Conservation (phyloP, 2,329 filamentous ascomycete species). For the Fusarium ramigenum region DNA sequence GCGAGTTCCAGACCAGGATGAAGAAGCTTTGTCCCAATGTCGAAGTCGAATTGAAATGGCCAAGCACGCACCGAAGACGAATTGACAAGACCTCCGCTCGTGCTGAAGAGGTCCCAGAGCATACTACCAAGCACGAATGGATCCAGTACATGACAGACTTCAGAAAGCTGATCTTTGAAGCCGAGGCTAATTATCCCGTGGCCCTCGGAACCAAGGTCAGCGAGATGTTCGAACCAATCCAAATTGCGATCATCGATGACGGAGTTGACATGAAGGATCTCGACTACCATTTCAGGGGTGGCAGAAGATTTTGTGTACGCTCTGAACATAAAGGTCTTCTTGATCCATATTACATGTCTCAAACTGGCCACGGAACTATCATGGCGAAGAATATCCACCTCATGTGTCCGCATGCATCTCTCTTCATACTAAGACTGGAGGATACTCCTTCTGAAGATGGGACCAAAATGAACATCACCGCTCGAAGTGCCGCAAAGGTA, state of each 20-base stretch:
- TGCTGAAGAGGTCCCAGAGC: slow-evolving; percentile 17
- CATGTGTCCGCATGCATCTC: slow-evolving; percentile 33
- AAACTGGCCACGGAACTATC: slow-evolving; percentile 40
- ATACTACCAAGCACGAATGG: slow-evolving; percentile 38
- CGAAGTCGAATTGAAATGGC: neutral
- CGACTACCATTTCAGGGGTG: slow-evolving; percentile 37
- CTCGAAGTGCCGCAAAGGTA: slow-evolving; percentile 2
- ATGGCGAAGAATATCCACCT: slow-evolving; percentile 43
- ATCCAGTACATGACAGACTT: slow-evolving; percentile 42
- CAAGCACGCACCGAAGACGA: neutral
- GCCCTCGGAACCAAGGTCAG: neutral
- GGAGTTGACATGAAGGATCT: slow-evolving; percentile 48
- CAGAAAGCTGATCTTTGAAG: slow-evolving; percentile 30
- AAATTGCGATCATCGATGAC: slow-evolving; percentile 52
- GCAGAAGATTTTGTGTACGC: slow-evolving; percentile 40
- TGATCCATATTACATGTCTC: slow-evolving; percentile 42
- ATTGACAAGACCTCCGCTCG: neutral
- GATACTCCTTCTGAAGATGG: neutral
- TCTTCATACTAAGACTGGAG: slow-evolving; percentile 30
- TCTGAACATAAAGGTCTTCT: neutral
- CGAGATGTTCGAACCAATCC: slow-evolving; percentile 33
- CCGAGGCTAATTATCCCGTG: slow-evolving; percentile 12
- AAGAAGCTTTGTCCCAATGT: neutral
- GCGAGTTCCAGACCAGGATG: neutral
- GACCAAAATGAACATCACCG: neutral